Evolutionary conservation across 306 rosid genomes (phyloP), one percentile per base, ranked within the genome.

Genomic region (Quillaja saponaria): DNA sequence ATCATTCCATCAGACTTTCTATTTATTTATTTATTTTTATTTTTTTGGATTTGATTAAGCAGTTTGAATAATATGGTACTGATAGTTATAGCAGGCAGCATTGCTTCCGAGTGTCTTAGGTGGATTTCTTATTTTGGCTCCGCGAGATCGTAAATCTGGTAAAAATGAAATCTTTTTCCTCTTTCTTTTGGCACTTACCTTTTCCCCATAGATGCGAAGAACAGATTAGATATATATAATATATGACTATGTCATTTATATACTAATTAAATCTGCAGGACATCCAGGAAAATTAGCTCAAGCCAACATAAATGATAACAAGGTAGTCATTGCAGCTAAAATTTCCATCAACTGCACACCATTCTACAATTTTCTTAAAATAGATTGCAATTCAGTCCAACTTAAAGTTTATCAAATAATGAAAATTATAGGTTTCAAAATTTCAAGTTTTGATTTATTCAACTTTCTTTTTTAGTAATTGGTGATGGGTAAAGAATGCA

Each of bases 241-340:
- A n/a, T 20, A 18, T 14, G 9, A 9, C 21, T 28, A 39, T 33
- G 44, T 49, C 37, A 56, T 34, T 55, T 57, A 7, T 39, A 51
- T 71, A 42, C 57, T n/a, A n/a, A n/a, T n/a, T 1, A n/a, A n/a
- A 33, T 74, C 25, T n/a, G 71, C 82, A 88, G 97, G 81, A 15
- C 49, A 17, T 34, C 18, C 67, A 1, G 85, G 68, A 51, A 73
- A 73, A n/a, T n/a, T n/a, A 51, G 57, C 56, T 34, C 69, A 62
- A 14, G 59, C 75, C 51, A 77, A 49, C 64, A 45, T 60, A 41
- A 78, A 52, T 58, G 64, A 49, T 49, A 73, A 61, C 16, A 79
- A 85, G 95, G 94, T 83, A 63, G 13, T 56, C 41, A 19, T 37
- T 37, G 17, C 9, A 18, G 58, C 19, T 18, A 37, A 18, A 48